Evolutionary conservation across 345 rosid genomes (phyloP).

Genomic region (Salix brachista): DNA sequence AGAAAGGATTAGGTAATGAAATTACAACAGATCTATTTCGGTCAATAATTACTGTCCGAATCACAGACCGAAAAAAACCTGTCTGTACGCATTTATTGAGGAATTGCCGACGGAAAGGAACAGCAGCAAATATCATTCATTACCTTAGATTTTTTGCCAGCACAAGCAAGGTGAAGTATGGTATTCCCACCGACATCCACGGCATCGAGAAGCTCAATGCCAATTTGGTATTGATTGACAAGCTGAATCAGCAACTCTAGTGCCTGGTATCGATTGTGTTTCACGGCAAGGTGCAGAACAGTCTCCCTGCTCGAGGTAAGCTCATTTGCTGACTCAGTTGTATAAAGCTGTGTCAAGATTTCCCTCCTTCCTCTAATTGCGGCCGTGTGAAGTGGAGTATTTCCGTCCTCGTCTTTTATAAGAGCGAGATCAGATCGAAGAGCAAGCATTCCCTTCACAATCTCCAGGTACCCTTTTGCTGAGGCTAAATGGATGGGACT

Average conservation of each 20-base stretch:
- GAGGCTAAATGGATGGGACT: conserved; percentile 3
- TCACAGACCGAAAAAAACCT: no score
- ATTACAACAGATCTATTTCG: no score
- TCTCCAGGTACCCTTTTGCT: neutral
- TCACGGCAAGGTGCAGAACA: neutral
- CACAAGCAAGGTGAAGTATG: neutral
- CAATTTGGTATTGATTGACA: neutral
- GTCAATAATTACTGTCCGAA: no score
- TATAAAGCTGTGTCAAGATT: neutral
- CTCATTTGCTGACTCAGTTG: neutral
- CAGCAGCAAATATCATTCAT: neutral
- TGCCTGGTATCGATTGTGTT: neutral
- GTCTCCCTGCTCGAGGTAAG: neutral
- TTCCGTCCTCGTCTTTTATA: neutral
- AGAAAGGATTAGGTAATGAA: no score
- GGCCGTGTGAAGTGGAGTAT: neutral
- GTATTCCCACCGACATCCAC: neutral
- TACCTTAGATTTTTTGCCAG: neutral
- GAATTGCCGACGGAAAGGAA: neutral
- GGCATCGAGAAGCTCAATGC: neutral
- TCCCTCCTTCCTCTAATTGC: neutral
- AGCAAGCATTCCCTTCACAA: neutral
- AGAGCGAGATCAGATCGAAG: neutral
- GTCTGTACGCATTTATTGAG: no score
- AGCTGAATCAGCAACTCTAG: neutral